A percentile compares a stretch with the other conserved stretches of the same genome.
Evolutionary conservation across 1,139 yeast genomes (phyloP).

Genomic region (Yamadazyma aaseri): DNA sequence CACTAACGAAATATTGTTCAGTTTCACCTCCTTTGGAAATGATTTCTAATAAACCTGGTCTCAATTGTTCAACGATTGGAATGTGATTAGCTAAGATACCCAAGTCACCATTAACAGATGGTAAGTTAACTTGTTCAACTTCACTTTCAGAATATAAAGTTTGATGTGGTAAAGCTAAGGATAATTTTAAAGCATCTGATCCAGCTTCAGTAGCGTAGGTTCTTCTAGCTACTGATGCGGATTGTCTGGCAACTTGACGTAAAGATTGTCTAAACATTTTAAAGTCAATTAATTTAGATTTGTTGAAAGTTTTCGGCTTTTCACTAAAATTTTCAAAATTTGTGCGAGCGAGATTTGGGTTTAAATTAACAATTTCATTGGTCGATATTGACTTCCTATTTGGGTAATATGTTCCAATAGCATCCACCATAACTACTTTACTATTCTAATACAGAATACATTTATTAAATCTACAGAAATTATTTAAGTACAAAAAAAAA

Average conservation of each 20-base stretch:
- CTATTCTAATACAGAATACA: neutral
- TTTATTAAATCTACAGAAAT: no score
- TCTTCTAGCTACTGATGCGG: constrained; percentile 66
- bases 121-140: constrained; percentile 90
- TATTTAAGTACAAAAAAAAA: no score
- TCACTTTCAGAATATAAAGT: constrained; percentile 51
- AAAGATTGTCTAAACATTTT: constrained; percentile 69
- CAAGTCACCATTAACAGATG: constrained; percentile 93
- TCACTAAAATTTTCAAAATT: constrained; percentile 9
- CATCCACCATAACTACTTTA: neutral
- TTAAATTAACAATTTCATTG: constrained; percentile 7
- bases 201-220: constrained; percentile 85
- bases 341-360: constrained; percentile 4
- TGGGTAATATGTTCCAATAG: constrained; percentile 17
- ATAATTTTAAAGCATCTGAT: constrained; percentile 78
- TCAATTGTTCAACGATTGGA: constrained; percentile 94
- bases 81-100: constrained; percentile 98
- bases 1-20: constrained; percentile 86
- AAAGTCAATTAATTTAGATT: constrained; percentile 13
- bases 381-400: constrained; percentile 27
- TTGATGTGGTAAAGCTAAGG: constrained; percentile 88
- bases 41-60: constrained; percentile 94
- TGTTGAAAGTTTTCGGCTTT: constrained; percentile 15
- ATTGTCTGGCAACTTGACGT: constrained; percentile 66
- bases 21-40: constrained; percentile 74